A percentile compares a stretch with the other conserved stretches of the same genome.
phyloP scores from a whole-genome alignment of 768 basidiomycete species.

The Podaxis rugospora region DNA sequence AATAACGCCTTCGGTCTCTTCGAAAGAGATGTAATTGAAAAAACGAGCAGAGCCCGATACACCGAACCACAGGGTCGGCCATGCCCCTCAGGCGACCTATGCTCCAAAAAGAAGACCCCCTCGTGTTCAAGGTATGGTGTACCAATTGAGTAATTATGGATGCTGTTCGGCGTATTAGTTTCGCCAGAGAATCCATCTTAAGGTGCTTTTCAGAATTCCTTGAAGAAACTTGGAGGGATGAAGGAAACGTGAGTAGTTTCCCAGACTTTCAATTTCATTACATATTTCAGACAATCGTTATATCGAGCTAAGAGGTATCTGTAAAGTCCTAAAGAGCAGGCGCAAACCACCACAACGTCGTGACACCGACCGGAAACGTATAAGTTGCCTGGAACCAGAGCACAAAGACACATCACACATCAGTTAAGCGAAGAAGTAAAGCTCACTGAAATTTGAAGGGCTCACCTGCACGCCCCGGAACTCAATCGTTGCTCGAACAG shows the following conservation, averaged over 20 bases:
- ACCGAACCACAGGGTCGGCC: slow-evolving; percentile 5
- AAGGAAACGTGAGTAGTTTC: not conserved
- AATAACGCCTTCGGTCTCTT: not conserved
- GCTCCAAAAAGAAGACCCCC: slow-evolving; percentile 1
- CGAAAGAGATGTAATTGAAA: not conserved
- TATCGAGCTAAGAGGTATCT: not conserved
- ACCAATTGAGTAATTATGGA: slow-evolving; percentile 3
- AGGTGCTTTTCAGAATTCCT: not conserved
- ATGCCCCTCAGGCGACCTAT: not conserved
- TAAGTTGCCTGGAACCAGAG: slow-evolving; percentile 47
- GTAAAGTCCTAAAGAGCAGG: slow-evolving; percentile 8
- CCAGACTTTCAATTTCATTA: not conserved
- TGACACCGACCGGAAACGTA: slow-evolving; percentile 76
- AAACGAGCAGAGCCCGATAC: not conserved
- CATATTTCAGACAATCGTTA: not conserved
- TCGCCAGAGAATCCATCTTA: not conserved
- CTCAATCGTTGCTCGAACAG: slow-evolving; percentile 56
- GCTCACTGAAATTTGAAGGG: not conserved
- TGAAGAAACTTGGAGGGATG: not conserved
- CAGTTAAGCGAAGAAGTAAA: not conserved
- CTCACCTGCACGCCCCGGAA: slow-evolving; percentile 60
- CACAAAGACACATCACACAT: not conserved
- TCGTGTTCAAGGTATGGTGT: not conserved
- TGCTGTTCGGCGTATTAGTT: not conserved
- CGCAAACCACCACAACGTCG: slow-evolving; percentile 50